These are phyloP conservation scores for Aphanomyces astaci DNA, from an alignment of 352 stramenopile species.

Conservation along the genomic window DNA sequence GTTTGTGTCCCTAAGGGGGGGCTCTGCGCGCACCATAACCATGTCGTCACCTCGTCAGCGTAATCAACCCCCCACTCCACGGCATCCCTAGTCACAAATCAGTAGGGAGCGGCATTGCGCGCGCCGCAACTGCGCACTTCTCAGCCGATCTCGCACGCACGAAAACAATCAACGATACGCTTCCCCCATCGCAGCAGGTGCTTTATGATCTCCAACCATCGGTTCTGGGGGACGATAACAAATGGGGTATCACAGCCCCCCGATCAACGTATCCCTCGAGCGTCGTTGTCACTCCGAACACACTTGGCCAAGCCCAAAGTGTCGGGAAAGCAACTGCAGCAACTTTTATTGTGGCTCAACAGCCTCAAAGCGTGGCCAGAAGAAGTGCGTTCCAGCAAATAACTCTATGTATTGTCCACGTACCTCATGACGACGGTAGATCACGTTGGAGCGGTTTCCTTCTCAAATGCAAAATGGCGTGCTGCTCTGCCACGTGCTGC, in stretches of 20 bases:
- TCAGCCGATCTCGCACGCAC: no score
- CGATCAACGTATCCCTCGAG: no score
- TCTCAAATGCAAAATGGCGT: constrained; percentile 14
- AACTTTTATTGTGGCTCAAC: constrained; percentile 11
- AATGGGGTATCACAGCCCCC: no score
- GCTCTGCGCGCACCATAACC: neutral
- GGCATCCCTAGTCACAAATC: no score
- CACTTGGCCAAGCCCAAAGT: neutral
- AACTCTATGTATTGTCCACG: neutral
- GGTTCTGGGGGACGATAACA: no score
- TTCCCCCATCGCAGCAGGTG: no score
- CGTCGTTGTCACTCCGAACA: neutral
- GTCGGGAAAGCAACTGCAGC: constrained; percentile 13
- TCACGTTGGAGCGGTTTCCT: neutral
- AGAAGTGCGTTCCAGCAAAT: neutral
- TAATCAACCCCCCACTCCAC: neutral
- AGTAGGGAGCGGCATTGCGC: no score
- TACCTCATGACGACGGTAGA: neutral
- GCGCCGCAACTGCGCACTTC: no score
- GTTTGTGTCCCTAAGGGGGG: neutral
- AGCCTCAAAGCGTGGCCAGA: constrained; percentile 4
- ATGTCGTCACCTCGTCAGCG: neutral
- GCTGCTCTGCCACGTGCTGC: constrained; percentile 4
- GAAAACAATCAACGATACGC: no score
- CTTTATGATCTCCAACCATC: no score